Evolutionary conservation across 495 filamentous ascomycete species (phyloP).

Genomic region (Patellaria atrata): DNA sequence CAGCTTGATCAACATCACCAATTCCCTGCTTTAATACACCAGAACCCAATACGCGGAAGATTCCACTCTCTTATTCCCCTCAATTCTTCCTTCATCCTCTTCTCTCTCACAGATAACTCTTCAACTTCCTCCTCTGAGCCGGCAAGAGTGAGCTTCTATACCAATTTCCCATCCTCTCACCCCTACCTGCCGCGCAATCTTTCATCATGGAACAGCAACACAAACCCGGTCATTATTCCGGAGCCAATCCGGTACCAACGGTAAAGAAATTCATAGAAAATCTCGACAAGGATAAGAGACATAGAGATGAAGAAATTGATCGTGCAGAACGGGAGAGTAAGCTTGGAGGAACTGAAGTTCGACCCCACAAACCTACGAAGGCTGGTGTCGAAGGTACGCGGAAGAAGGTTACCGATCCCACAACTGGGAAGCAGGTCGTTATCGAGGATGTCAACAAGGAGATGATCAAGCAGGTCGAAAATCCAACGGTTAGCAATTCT

Average conservation of each 20-base stretch:
- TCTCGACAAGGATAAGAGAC: constrained; percentile 63
- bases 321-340: constrained; percentile 27
- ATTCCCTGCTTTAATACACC: too few species aligned
- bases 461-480: constrained; percentile 54
- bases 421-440: constrained; percentile 68
- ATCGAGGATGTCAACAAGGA: constrained; percentile 67
- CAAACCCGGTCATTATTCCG: constrained; percentile 40
- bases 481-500: constrained; percentile 46
- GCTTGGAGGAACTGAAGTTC: constrained; percentile 24
- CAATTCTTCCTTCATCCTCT: too few species aligned
- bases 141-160: too few species aligned
- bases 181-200: too few species aligned
- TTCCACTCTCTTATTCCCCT: too few species aligned
- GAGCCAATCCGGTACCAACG: constrained; percentile 66
- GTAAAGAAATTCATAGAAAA: constrained; percentile 69
- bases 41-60: too few species aligned
- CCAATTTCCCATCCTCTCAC: too few species aligned
- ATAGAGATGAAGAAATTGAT: constrained; percentile 55
- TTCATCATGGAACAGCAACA: constrained; percentile 25
- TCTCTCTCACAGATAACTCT: too few species aligned
- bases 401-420: constrained; percentile 71
- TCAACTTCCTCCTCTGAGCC: constrained; percentile 4
- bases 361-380: constrained; percentile 31
- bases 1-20: too few species aligned
- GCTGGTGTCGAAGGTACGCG: constrained; percentile 37